These are phyloP conservation scores for Aspergillus sclerotialis DNA, from an alignment of 2,329 filamentous ascomycete genomes.

Conservation along the genomic window DNA sequence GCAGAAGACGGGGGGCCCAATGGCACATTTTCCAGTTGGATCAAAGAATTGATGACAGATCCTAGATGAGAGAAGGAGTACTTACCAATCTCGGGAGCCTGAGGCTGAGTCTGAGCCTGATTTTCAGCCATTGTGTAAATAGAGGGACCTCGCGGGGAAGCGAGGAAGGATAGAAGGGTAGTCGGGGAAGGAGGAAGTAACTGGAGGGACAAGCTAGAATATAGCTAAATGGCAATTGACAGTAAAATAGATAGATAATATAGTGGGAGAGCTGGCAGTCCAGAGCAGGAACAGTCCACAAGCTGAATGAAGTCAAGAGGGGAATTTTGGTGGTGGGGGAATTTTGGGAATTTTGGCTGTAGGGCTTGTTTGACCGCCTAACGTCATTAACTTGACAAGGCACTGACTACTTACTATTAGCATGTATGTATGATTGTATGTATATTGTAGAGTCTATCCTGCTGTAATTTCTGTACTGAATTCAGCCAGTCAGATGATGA, in stretches of 20 bases:
- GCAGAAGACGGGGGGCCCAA: too few species aligned
- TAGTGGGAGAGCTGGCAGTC: background rate
- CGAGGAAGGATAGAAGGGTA: constrained; percentile 12
- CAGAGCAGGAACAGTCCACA: background rate
- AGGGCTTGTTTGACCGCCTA: background rate
- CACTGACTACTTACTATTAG: background rate
- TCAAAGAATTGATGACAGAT: constrained; percentile 22
- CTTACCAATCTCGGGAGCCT: constrained; percentile 37
- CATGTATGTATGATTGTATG: background rate
- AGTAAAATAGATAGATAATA: background rate
- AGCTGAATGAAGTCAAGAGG: background rate
- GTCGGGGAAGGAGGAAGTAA: too few species aligned
- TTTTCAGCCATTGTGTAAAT: constrained; percentile 32
- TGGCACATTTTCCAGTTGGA: too few species aligned
- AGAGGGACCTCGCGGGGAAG: constrained; percentile 10
- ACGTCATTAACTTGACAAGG: background rate
- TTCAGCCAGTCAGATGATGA: background rate
- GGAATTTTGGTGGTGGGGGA: constrained; percentile 1
- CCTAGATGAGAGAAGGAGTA: constrained; percentile 19
- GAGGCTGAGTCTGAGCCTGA: constrained; percentile 3
- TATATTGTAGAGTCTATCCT: background rate
- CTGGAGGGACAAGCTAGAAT: background rate
- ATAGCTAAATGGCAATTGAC: background rate
- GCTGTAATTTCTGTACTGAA: too few species aligned
- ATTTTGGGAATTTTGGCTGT: too few species aligned